Evolutionary conservation across 1,284 basidiomycete species (phyloP).

Genomic region (Trichosporon sp.): DNA sequence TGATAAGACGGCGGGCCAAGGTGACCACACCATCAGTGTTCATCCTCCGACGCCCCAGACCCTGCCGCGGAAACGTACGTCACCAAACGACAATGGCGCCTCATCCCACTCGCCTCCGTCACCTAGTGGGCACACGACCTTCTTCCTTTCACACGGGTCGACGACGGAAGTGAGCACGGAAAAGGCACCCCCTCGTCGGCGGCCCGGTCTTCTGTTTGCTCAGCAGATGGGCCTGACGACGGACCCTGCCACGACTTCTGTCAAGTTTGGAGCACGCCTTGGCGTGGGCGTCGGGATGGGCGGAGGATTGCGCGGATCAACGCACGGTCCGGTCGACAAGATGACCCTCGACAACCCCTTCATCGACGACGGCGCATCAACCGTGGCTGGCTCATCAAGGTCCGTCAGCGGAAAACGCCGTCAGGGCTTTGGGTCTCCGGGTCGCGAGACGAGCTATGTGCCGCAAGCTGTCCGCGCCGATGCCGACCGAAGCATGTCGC

Average conservation of each 20-base stretch:
- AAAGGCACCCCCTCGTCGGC: conserved; percentile 19
- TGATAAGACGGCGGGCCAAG: background rate
- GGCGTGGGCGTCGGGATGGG: conserved; percentile 43
- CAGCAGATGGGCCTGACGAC: conserved; percentile 40
- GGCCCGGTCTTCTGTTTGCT: conserved; percentile 40
- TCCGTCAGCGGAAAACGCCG: conserved; percentile 1
- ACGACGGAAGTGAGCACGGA: conserved; percentile 7
- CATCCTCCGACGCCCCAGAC: conserved; percentile 55
- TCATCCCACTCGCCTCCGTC: conserved; percentile 17
- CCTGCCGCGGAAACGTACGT: conserved; percentile 46
- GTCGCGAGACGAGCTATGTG: conserved; percentile 15
- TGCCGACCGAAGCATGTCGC: conserved; percentile 16
- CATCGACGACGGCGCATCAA: conserved; percentile 1
- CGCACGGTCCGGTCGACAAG: conserved; percentile 28
- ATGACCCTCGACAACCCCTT: conserved; percentile 34
- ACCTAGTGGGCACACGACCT: conserved; percentile 37
- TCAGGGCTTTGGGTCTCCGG: conserved; percentile 2
- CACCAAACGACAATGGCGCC: background rate
- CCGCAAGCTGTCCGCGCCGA: conserved; percentile 13
- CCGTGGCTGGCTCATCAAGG: background rate
- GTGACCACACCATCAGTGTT: background rate
- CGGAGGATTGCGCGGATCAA: conserved; percentile 18
- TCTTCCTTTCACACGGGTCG: conserved; percentile 28
- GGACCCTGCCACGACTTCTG: background rate
- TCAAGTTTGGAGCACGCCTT: conserved; percentile 21